A percentile compares a stretch with the other conserved stretches of the same genome.
Evolutionary conservation across 148 eudicot species (phyloP).

Genomic region (Spergularia marina): DNA sequence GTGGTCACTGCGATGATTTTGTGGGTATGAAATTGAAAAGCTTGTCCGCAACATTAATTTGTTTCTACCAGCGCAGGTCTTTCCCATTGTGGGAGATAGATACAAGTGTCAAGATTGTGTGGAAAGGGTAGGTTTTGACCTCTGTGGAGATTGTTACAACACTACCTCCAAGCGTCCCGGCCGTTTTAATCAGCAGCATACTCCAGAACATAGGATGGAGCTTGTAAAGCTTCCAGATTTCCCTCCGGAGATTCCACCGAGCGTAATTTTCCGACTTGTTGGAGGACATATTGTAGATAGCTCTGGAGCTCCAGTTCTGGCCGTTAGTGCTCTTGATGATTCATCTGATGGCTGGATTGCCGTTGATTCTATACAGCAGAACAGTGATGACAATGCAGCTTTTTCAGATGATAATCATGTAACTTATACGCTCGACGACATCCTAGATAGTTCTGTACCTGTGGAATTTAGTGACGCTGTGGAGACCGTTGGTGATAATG

Average conservation of each 20-base stretch:
- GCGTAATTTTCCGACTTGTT: constrained; percentile 26
- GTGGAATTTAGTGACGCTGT: constrained; percentile 11
- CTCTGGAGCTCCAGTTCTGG: constrained; percentile 26
- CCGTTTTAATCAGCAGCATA: constrained; percentile 79
- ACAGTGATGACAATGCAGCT: constrained; percentile 13
- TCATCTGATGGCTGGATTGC: constrained; percentile 33
- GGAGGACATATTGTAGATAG: constrained; percentile 32
- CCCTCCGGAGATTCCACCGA: neutral
- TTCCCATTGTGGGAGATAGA: constrained; percentile 68
- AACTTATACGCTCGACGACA: constrained; percentile 9
- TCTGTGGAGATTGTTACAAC: constrained; percentile 70
- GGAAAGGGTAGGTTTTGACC: constrained; percentile 67
- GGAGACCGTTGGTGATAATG: constrained; percentile 8
- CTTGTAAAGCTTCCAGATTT: constrained; percentile 21
- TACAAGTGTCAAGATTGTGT: constrained; percentile 65
- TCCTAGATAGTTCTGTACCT: constrained; percentile 13
- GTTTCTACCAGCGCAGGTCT: constrained; percentile 45
- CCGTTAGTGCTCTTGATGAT: constrained; percentile 30
- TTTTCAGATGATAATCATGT: neutral
- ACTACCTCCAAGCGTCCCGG: constrained; percentile 68
- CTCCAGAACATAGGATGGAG: constrained; percentile 57
- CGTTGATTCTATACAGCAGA: constrained; percentile 19
- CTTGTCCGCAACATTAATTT: neutral
- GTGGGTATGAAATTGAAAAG: neutral
- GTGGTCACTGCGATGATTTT: neutral